Evolutionary conservation across 805 yeast genomes (phyloP).

Genomic region (Yamadazyma sp.): DNA sequence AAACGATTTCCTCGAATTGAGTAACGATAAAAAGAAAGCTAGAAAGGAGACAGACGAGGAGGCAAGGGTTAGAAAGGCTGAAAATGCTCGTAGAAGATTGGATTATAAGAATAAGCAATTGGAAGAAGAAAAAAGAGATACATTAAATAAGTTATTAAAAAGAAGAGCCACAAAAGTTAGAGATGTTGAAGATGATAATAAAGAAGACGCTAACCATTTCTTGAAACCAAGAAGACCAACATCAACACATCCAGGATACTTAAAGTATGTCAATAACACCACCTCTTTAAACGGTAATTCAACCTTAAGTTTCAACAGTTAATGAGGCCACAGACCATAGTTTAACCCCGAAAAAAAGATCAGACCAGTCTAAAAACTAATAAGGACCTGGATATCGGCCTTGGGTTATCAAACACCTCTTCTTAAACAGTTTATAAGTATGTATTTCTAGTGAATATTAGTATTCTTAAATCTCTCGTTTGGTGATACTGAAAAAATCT

Average conservation of each 20-base stretch:
- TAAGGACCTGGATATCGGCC: conserved; percentile 2
- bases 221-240: conserved; percentile 42
- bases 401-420: too few species aligned
- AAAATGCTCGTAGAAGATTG: conserved; percentile 82
- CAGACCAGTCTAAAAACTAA: too few species aligned
- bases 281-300: conserved; percentile 16
- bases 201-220: conserved; percentile 16
- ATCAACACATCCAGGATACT: conserved; percentile 29
- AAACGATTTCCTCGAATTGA: conserved; percentile 27
- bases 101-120: conserved; percentile 76
- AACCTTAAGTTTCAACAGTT: conserved; percentile 1
- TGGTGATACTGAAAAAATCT: too few species aligned
- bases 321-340: too few species aligned
- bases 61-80: conserved; percentile 75
- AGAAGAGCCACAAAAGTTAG: conserved; percentile 77
- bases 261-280: conserved; percentile 10
- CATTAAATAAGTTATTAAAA: conserved; percentile 79
- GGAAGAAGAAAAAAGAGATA: conserved; percentile 92
- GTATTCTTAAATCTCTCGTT: too few species aligned
- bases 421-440: too few species aligned
- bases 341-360: too few species aligned
- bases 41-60: conserved; percentile 79
- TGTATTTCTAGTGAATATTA: too few species aligned
- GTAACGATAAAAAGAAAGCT: conserved; percentile 40
- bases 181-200: conserved; percentile 31